phyloP scores from a whole-genome alignment of 768 basidiomycete species.

The Lactarius akahatsu region DNA sequence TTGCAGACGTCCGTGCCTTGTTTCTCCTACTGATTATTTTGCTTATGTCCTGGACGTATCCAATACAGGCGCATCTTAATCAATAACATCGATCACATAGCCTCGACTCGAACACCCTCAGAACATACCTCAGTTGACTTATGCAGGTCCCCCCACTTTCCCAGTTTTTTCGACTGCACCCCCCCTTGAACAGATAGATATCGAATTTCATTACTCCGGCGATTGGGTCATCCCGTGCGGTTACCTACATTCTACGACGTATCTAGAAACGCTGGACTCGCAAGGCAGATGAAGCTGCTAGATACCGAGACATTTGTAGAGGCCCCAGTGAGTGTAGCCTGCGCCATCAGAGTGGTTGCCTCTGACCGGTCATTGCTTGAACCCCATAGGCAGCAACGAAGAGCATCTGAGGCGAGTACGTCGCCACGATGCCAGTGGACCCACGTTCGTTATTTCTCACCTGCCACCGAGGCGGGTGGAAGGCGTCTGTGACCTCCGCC shows the following conservation, averaged over 20 bases:
- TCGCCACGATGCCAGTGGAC: neutral
- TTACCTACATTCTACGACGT: slow-evolving; percentile 7
- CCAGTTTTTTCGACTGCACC: no score
- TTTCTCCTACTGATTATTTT: no score
- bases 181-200: no score
- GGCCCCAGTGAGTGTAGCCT: neutral
- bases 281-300: neutral
- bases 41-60: no score
- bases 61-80: no score
- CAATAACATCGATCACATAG: no score
- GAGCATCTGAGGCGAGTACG: neutral
- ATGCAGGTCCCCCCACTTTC: no score
- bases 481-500: neutral
- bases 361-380: neutral
- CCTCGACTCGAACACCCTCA: no score
- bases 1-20: no score
- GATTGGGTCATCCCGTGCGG: no score
- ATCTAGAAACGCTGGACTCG: neutral
- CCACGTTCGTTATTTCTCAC: slow-evolving; percentile 2
- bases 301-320: neutral
- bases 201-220: no score
- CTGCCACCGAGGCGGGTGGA: neutral
- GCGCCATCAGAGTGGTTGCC: neutral
- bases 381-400: neutral
- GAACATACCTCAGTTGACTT: no score